Evolutionary conservation across 1,139 yeast genomes (phyloP), one percentile per base, ranked within the genome.

Genomic region (Hansenula sp.): DNA sequence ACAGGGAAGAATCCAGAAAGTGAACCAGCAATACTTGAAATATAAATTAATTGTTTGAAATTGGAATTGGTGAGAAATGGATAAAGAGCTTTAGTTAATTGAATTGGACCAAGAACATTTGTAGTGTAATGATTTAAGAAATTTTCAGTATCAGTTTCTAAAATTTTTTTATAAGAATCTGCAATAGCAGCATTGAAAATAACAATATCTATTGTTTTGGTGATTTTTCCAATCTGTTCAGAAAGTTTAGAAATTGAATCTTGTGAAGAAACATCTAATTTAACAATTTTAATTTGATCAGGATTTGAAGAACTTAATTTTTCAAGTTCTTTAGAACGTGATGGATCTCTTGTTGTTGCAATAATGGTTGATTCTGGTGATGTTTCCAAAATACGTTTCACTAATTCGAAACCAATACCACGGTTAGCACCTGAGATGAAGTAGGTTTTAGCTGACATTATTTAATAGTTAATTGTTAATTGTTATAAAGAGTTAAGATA

Each of bases 21-120:
- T 6, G 61, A 56, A 5, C 58, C 61, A 6, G 51, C 55, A 14
- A 37, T 12, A 19, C 52, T 44, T 10, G 62, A 53, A 19, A 52
- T 40, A 34, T 51, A 55, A 16, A 53, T 37, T 7, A 51, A 40
- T 26, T 53, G 44, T 27, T 48, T 42, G 5, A 52, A 44, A 11
- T 41, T 28, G 18, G 44, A 39, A 38, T 46, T 46, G 16, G 38
- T 13, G 37, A 61, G 34, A 29, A 49, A 45, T 7, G 58, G 56
- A 26, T 53, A 44, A 14, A 58, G 38, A 10, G 46, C 44, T 42
- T 54, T 48, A 33, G 46, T 40, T 6, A 54, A 42, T 34, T 47
- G 30, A 26, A 60, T 44, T n/a, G 64, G 55, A 13, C 62, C 64
- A 14, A 57, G 20, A 5, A 54, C 37, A 40, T 60, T 60, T 24